These are phyloP conservation scores for Bipolaris sorokiniana DNA, from an alignment of 2,329 filamentous ascomycete species.

Conservation along the genomic window DNA sequence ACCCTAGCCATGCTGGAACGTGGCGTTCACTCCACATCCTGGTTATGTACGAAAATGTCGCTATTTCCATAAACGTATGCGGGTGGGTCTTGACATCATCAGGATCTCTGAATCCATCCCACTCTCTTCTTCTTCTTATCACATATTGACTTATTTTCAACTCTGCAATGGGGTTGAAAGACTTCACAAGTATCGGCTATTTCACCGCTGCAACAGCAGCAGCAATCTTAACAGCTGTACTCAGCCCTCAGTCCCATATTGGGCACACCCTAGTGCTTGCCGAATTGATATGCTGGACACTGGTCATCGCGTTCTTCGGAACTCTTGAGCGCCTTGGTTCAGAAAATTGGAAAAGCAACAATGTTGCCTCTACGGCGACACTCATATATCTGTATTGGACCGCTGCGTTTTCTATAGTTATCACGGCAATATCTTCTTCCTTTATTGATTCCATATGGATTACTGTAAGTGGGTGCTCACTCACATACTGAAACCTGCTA, in stretches of 20 bases:
- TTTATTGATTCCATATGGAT: not conserved
- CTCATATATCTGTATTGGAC: not conserved
- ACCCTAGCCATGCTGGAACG: not conserved
- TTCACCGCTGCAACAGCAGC: slow-evolving; percentile 18
- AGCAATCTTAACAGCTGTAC: slow-evolving; percentile 36
- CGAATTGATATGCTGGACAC: not conserved
- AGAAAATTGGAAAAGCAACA: not conserved
- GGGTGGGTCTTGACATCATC: not conserved
- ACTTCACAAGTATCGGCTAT: not conserved
- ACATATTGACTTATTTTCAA: not conserved
- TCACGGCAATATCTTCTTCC: not conserved
- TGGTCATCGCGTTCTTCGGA: not conserved
- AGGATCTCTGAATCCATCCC: not conserved
- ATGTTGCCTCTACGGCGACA: not conserved
- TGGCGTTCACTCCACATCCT: not conserved
- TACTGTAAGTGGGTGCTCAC: not conserved
- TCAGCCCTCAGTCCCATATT: not conserved
- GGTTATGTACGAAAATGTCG: not conserved
- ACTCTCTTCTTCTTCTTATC: not conserved
- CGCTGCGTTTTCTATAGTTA: not conserved
- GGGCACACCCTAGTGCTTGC: not conserved
- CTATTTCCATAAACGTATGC: not conserved
- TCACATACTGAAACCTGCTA: not conserved
- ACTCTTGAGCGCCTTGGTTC: not conserved
- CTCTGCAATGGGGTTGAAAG: slow-evolving; percentile 1